These are phyloP conservation scores for Xylaria flabelliformis DNA, from an alignment of 495 filamentous ascomycete species.

Conservation along the genomic window DNA sequence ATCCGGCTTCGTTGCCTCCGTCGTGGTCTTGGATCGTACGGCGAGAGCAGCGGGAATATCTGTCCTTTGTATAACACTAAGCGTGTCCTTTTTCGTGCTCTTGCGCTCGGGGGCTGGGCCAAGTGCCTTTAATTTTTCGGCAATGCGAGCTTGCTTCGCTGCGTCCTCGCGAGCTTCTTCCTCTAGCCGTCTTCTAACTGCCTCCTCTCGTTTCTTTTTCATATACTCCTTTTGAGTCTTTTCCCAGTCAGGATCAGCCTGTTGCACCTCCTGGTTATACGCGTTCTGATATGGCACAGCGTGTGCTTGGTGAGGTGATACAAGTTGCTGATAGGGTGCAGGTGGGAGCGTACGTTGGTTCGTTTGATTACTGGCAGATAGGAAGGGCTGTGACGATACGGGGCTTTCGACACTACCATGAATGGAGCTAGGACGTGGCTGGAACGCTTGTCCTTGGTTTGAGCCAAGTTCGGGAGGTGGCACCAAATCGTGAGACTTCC, in stretches of 20 bases:
- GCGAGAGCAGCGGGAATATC: conserved; percentile 33
- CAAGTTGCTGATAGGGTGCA: conserved; percentile 57
- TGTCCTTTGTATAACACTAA: conserved; percentile 46
- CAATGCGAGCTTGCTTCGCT: conserved; percentile 79
- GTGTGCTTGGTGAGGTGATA: conserved; percentile 55
- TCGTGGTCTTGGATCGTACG: conserved; percentile 2
- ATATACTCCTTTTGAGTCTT: conserved; percentile 79
- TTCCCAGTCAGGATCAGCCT: conserved; percentile 65
- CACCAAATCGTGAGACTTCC: conserved; percentile 52
- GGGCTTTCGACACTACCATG: conserved; percentile 55
- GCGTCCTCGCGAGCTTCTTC: conserved; percentile 83
- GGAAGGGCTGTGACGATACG: conserved; percentile 52
- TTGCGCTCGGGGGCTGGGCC: conserved; percentile 72
- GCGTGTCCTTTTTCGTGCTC: conserved; percentile 55
- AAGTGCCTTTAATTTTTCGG: conserved; percentile 79
- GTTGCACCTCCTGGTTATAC: conserved; percentile 40
- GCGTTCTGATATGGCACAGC: conserved; percentile 52
- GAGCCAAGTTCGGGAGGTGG: conserved; percentile 43
- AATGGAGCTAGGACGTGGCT: conserved; percentile 52
- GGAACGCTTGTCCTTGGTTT: conserved; percentile 46
- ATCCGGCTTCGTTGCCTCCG: conserved; percentile 9
- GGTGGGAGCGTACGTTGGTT: conserved; percentile 43
- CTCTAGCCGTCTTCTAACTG: conserved; percentile 77
- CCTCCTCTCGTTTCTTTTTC: conserved; percentile 78
- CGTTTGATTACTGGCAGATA: conserved; percentile 44